Evolutionary conservation across 345 rosid genomes (phyloP), one percentile per base, ranked within the genome.

Genomic region (Aethionema arabicum): DNA sequence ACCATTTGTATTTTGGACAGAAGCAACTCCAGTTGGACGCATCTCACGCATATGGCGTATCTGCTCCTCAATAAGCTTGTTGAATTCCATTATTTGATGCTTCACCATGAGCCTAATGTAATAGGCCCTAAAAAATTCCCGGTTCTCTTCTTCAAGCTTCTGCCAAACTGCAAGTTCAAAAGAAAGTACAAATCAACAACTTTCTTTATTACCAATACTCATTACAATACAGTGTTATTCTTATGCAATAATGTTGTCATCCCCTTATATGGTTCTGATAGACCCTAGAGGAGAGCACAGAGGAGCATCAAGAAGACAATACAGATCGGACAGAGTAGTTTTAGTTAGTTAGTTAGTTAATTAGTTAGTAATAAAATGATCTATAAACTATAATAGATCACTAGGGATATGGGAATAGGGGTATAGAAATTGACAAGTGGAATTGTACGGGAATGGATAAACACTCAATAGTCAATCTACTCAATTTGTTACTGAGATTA

Each of bases 131-230:
- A 95, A 95, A 75, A 95, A 95, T 5, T 91, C 98, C 16, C 76
- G 78, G 72, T 95, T 95, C 77, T 90, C 95, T 78, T 91, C 98
- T 75, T 95, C 98, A 70, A 95, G 99, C 83, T 91, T 90, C 85
- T 95, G 93, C 99, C 99, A 95, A 75, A 95, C 99, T 95, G 76
- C 49, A 60, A 71, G 70, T 49, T 57, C 59, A 57, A 41, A 67
- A 70, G 42, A 21, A 31, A 33, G 5, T 30, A 47, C 37, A 45
- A 52, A 51, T n/a, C 16, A 63, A n/a, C 32, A 3, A n/a, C n/a
- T 8, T 30, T 37, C 42, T 7, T 47, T 44, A 47, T 56, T 12
- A 31, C 11, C 16, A 7, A 7, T 15, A 52, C 11, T 39, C 29
- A 32, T 47, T 31, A 53, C 41, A 35, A 43, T 31, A 52, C 35